Evolutionary conservation across 1,284 basidiomycete species (phyloP).

Genomic region (Leccinum ponderosum): DNA sequence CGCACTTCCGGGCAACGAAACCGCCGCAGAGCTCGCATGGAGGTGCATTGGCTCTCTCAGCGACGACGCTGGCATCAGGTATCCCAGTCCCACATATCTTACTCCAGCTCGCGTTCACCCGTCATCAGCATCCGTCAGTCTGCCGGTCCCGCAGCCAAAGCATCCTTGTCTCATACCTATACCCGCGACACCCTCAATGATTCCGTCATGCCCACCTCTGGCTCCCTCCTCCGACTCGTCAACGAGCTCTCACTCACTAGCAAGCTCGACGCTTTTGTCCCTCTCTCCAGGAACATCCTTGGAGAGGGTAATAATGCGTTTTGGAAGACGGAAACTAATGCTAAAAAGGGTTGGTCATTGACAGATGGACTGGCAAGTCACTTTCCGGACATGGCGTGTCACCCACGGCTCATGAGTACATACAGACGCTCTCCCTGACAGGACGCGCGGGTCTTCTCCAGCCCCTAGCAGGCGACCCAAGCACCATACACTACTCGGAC

Average conservation of each 20-base stretch:
- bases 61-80: conserved; percentile 82
- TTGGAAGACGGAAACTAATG: conserved; percentile 73
- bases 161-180: conserved; percentile 80
- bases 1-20: conserved; percentile 52
- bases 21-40: conserved; percentile 80
- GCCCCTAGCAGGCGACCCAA: conserved; percentile 46
- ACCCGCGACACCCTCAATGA: conserved; percentile 83
- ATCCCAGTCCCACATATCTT: conserved; percentile 10
- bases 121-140: conserved; percentile 73
- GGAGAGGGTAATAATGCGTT: conserved; percentile 63
- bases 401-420: conserved; percentile 1
- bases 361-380: conserved; percentile 54
- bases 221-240: conserved; percentile 19
- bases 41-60: conserved; percentile 73
- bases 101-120: conserved; percentile 7
- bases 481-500: conserved; percentile 63
- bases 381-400: not conserved
- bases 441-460: conserved; percentile 64
- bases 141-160: conserved; percentile 82
- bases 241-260: conserved; percentile 26
- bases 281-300: conserved; percentile 40
- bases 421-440: conserved; percentile 66
- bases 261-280: conserved; percentile 22
- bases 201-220: conserved; percentile 37
- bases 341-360: conserved; percentile 63